These are phyloP conservation scores for Plasmodium vivax DNA, from an alignment of 169 alveolate species.

Conservation along the genomic window DNA sequence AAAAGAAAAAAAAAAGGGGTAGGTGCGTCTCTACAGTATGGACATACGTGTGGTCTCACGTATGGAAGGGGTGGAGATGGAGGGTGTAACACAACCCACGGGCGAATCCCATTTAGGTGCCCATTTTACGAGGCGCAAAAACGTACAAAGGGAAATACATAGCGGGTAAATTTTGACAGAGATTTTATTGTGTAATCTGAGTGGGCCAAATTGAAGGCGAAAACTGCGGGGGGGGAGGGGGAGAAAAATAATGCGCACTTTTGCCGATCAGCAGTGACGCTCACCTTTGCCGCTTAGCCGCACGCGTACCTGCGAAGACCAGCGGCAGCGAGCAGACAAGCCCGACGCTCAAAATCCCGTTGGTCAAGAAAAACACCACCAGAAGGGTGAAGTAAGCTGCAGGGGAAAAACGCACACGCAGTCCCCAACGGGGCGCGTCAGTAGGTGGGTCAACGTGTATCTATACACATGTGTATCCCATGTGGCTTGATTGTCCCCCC, in stretches of 20 bases:
- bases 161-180: slow-evolving; percentile 24
- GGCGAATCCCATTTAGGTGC: neutral
- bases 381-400: slow-evolving; percentile 32
- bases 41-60: neutral
- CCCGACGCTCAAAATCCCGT: slow-evolving; percentile 65
- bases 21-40: neutral
- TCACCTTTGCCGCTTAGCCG: neutral
- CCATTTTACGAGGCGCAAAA: neutral
- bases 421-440: neutral
- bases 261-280: neutral
- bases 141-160: slow-evolving; percentile 39
- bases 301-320: slow-evolving; percentile 45
- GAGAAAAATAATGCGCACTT: neutral
- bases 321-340: slow-evolving; percentile 49
- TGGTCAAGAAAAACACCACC: slow-evolving; percentile 16
- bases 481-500: neutral
- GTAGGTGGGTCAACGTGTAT: neutral
- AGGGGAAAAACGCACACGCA: neutral
- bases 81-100: neutral
- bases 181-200: slow-evolving; percentile 38
- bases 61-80: neutral
- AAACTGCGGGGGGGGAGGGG: slow-evolving; percentile 1
- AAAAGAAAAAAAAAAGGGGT: neutral
- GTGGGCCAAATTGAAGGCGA: slow-evolving; percentile 12
- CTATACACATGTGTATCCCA: neutral